A percentile compares a stretch with the other conserved stretches of the same genome.
phyloP scores from a whole-genome alignment of 31 red algal genomes.

The Asparagopsis taxiformis region DNA sequence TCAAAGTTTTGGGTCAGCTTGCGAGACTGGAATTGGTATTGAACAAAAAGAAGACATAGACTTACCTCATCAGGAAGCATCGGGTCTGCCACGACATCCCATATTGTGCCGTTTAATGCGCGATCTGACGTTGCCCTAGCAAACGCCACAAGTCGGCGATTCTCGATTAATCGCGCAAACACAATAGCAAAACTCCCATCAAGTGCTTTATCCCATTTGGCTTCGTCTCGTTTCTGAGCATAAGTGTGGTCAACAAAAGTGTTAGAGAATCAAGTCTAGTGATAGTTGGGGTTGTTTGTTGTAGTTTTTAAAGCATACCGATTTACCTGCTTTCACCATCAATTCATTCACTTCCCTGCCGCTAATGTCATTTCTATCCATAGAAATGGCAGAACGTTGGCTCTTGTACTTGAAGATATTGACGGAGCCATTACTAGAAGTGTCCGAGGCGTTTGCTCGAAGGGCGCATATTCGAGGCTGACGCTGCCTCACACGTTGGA shows the following conservation, averaged over 20 bases:
- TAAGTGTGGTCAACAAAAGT: background rate
- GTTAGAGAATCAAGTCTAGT: background rate
- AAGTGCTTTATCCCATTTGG: conserved; percentile 74
- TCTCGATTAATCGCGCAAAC: conserved; percentile 52
- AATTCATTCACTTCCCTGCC: conserved; percentile 68
- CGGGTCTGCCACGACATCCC: conserved; percentile 86
- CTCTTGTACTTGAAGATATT: conserved; percentile 63
- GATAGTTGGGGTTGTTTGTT: background rate
- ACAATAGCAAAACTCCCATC: conserved; percentile 72
- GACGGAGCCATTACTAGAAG: too few species aligned
- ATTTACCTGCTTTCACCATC: conserved; percentile 62
- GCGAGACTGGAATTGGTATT: background rate
- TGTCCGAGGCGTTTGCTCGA: too few species aligned
- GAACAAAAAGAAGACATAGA: too few species aligned
- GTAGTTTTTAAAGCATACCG: conserved; percentile 58
- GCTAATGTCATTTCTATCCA: conserved; percentile 47
- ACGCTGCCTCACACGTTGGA: too few species aligned
- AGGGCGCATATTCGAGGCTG: too few species aligned
- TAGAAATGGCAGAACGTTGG: conserved; percentile 73
- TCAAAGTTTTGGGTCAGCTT: background rate
- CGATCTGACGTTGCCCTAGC: conserved; percentile 83
- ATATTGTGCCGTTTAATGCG: conserved; percentile 86
- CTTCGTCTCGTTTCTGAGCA: conserved; percentile 45
- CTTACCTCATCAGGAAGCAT: conserved; percentile 83
- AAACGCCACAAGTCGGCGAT: conserved; percentile 72